Evolutionary conservation across 306 rosid species (phyloP).

Genomic region (Vicia faba): DNA sequence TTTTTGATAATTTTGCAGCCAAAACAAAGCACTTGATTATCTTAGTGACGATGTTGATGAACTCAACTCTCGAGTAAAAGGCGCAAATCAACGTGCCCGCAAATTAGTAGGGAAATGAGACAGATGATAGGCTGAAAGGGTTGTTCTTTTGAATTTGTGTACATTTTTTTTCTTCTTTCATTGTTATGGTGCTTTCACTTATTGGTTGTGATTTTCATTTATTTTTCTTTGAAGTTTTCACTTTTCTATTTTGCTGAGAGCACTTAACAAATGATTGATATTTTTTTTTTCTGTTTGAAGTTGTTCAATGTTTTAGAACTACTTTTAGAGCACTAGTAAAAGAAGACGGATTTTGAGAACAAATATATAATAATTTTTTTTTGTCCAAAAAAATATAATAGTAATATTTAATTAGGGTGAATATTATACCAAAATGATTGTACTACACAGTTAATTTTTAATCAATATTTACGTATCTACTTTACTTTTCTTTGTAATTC

Average conservation of each 20-base stretch:
- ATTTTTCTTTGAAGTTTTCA: neutral
- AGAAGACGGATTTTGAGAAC: no score
- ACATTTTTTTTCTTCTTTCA: neutral
- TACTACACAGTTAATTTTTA: no score
- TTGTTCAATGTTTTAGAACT: neutral
- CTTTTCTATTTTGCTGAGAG: neutral
- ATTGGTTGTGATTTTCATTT: constrained; percentile 7
- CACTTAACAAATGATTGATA: neutral
- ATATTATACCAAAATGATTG: no score
- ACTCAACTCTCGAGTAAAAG: constrained; percentile 77
- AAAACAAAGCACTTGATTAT: constrained; percentile 87
- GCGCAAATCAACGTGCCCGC: constrained; percentile 81
- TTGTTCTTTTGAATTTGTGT: neutral
- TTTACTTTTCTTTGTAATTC: no score
- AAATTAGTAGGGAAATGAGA: constrained; percentile 55
- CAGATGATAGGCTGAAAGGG: neutral
- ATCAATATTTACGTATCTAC: no score
- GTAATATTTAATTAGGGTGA: no score
- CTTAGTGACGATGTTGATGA: constrained; percentile 76
- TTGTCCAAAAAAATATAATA: no score
- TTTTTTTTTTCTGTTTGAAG: neutral
- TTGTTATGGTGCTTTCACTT: constrained; percentile 17
- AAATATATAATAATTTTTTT: no score
- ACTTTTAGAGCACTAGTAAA: no score
- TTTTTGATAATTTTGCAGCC: constrained; percentile 62